Percentiles rank a stretch among this genome's conserved stretches.
phyloP scores from a whole-genome alignment of 257 asterid species.

The Plectranthus barbatus region DNA sequence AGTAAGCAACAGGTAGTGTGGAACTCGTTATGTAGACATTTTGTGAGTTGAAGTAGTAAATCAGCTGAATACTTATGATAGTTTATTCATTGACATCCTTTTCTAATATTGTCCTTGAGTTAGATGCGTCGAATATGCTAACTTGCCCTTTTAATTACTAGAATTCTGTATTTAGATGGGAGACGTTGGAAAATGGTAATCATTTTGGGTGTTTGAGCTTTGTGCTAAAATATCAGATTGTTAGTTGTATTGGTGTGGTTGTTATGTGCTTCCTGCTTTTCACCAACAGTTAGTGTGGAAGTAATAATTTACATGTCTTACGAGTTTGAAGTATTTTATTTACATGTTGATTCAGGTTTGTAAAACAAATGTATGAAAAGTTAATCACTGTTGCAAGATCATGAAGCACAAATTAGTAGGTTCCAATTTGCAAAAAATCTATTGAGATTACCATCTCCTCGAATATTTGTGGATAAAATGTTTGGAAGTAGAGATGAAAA shows the following conservation, averaged over 20 bases:
- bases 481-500: no score
- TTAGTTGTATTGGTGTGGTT: not conserved
- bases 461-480: no score
- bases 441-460: not conserved
- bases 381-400: not conserved
- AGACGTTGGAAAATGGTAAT: not conserved
- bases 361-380: not conserved
- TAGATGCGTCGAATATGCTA: not conserved
- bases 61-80: not conserved
- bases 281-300: no score
- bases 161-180: not conserved
- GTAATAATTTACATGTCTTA: not conserved
- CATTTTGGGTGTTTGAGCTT: no score
- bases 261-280: no score
- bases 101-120: not conserved
- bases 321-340: not conserved
- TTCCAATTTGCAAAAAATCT: not conserved
- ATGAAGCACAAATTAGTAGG: not conserved
- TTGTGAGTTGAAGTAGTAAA: no score
- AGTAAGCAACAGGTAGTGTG: no score
- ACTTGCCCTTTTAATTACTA: not conserved
- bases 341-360: not conserved
- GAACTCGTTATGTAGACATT: no score
- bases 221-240: not conserved
- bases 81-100: conserved; percentile 8